phyloP scores from a whole-genome alignment of 768 basidiomycete genomes.

The Lactarius trivialis region DNA sequence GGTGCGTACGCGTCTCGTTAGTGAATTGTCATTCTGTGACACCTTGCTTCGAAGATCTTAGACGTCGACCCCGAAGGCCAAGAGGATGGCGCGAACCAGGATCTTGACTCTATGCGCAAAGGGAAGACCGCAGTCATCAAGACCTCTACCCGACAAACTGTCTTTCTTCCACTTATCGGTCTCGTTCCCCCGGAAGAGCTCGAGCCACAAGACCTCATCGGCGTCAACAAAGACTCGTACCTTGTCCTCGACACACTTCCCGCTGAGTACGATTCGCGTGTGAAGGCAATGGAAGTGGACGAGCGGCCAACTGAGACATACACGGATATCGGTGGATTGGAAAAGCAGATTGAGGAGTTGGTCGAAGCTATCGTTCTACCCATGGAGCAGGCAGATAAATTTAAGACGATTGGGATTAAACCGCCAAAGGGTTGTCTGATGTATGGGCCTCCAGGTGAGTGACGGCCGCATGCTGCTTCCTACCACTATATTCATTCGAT shows the following conservation, averaged over 20 bases:
- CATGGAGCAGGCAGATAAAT: slow-evolving; percentile 98
- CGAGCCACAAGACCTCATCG: slow-evolving; percentile 89
- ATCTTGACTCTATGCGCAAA: slow-evolving; percentile 92
- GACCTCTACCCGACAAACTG: slow-evolving; percentile 96
- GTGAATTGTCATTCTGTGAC: not conserved
- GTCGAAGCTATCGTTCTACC: slow-evolving; percentile 97
- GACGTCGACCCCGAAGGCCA: slow-evolving; percentile 91
- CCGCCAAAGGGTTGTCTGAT: slow-evolving; percentile 97
- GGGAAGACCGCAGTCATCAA: slow-evolving; percentile 99
- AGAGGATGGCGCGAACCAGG: slow-evolving; percentile 93
- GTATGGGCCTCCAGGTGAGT: slow-evolving; percentile 93
- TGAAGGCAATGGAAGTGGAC: slow-evolving; percentile 99
- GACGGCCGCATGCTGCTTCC: not conserved
- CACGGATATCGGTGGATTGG: slow-evolving; percentile 94
- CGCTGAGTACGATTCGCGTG: slow-evolving; percentile 94
- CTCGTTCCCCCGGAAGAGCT: slow-evolving; percentile 91
- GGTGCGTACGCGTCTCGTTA: slow-evolving; percentile 40
- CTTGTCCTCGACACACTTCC: slow-evolving; percentile 93
- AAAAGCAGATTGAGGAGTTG: slow-evolving; percentile 98
- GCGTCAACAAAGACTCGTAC: slow-evolving; percentile 99
- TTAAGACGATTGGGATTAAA: slow-evolving; percentile 96
- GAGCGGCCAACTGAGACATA: slow-evolving; percentile 96
- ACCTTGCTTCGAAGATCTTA: slow-evolving; percentile 56
- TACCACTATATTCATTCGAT: not conserved
- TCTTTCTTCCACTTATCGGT: slow-evolving; percentile 96